A percentile compares a stretch with the other conserved stretches of the same genome.
Evolutionary conservation across 805 yeast species (phyloP).

Genomic region (Metschnikowia lachancei): DNA sequence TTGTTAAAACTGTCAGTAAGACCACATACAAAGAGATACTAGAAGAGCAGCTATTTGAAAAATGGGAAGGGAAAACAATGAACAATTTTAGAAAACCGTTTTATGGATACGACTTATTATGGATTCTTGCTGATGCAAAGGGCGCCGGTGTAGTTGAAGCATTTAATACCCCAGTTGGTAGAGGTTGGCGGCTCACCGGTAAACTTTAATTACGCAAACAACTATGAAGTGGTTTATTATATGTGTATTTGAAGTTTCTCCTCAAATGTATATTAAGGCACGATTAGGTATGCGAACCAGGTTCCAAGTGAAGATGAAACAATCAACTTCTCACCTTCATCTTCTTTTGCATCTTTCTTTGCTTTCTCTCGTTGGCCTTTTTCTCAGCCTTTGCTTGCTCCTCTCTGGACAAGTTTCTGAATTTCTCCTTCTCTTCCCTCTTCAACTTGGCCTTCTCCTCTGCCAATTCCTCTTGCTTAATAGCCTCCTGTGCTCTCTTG

Average conservation of each 20-base stretch:
- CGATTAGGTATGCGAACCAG: neutral
- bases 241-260: neutral
- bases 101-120: conserved; percentile 48
- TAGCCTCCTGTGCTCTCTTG: conserved; percentile 62
- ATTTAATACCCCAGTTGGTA: conserved; percentile 52
- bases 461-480: conserved; percentile 64
- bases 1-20: conserved; percentile 38
- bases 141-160: conserved; percentile 54
- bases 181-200: conserved; percentile 59
- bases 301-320: neutral
- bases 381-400: conserved; percentile 77
- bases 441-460: conserved; percentile 69
- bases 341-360: conserved; percentile 66
- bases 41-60: conserved; percentile 40
- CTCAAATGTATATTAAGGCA: neutral
- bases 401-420: conserved; percentile 61
- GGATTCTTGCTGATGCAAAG: conserved; percentile 50
- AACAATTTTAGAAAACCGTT: conserved; percentile 45
- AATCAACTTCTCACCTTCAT: conserved; percentile 45
- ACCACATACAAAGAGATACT: conserved; percentile 42
- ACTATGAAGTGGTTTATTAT: neutral
- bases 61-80: conserved; percentile 46
- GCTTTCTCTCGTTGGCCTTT: conserved; percentile 78
- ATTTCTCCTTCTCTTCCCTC: conserved; percentile 58
- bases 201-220: conserved; percentile 27